Base-by-base conservation (phyloP, 1,284 basidiomycete species). In the Porodaedalea pini region DNA sequence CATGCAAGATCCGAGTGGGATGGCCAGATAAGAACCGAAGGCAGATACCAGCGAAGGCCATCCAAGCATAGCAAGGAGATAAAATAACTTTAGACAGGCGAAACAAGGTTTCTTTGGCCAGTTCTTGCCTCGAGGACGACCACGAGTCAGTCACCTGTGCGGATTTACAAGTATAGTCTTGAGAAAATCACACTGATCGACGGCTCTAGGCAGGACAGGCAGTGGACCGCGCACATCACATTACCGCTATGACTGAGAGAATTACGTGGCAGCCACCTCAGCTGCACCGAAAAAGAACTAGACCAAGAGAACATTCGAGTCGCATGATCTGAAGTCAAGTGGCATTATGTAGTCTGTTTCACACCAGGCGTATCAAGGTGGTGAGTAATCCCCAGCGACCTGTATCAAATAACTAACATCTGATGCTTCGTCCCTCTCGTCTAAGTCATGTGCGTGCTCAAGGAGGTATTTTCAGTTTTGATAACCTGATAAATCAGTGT, bases 191-290 rank as follows among this genome's bases (percentile, higher is more conserved):
- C 19, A n/a, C 21, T 29, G 15, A 40, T 55, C 32, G 23, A 15
- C 19, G 44, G 45, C 32, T 36, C 32, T 49, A 40, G 44, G 19
- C 17, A 41, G 11, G 34, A n/a, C 15, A 21, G 27, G 34, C 25
- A 36, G 45, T 19, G 23, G 23, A 55, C 44, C 44, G 40, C 44
- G 41, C 32, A 36, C 13, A 32, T 55, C 25, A 45, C 32, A 55
- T 43, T 57, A 31, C 19, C 27, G 7, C 27, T 25, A 34, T 52
- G 51, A 52, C 23, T 52, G 36, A 21, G 8, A 23, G 6, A 48
- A 49, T 57, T 57, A 53, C 56, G 49, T 57, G 56, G 48, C 27
- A 52, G 40, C 45, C 37, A 47, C 31, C 50, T 57, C 29, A 53
- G 21, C 41, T 15, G 25, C 25, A 29, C 45, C n/a, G 27, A 47